Conservation (phyloP, 768 basidiomycete species). For the Xerocomellus chrysenteron region DNA sequence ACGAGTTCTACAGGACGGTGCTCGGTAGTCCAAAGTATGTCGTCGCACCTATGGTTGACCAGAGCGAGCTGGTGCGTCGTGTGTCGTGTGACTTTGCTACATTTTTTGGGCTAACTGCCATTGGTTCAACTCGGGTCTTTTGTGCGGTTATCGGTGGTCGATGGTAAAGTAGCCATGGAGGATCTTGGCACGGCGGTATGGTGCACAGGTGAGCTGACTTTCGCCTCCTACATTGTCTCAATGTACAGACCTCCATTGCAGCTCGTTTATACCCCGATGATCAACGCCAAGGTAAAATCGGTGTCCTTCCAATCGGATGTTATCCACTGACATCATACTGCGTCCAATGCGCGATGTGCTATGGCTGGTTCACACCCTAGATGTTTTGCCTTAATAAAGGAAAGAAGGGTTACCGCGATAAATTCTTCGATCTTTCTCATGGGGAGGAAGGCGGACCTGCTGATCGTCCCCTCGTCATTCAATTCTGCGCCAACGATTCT, state of each 20-base stretch:
- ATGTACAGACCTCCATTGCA: constrained; percentile 28
- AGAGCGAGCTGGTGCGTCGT: constrained; percentile 83
- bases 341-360: background rate
- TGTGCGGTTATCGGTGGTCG: background rate
- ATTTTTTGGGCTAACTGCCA: background rate
- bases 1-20: constrained; percentile 78
- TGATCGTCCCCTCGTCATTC: constrained; percentile 86
- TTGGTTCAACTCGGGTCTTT: background rate
- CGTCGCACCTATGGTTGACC: constrained; percentile 98
- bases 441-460: constrained; percentile 78
- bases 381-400: constrained; percentile 50
- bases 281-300: constrained; percentile 75
- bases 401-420: constrained; percentile 50
- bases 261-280: constrained; percentile 98
- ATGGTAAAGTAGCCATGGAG: constrained; percentile 77
- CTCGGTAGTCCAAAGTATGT: constrained; percentile 85
- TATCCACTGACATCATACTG: background rate
- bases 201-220: constrained; percentile 58
- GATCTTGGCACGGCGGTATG: constrained; percentile 75
- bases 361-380: constrained; percentile 31
- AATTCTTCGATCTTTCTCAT: constrained; percentile 63
- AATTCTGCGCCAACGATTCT: constrained; percentile 93
- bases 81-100: background rate
- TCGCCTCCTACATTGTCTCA: background rate
- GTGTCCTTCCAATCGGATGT: background rate